Evolutionary conservation across 2,329 filamentous ascomycete genomes (phyloP), one percentile per base, ranked within the genome.

Genomic region (Leptoxyphium fumago): DNA sequence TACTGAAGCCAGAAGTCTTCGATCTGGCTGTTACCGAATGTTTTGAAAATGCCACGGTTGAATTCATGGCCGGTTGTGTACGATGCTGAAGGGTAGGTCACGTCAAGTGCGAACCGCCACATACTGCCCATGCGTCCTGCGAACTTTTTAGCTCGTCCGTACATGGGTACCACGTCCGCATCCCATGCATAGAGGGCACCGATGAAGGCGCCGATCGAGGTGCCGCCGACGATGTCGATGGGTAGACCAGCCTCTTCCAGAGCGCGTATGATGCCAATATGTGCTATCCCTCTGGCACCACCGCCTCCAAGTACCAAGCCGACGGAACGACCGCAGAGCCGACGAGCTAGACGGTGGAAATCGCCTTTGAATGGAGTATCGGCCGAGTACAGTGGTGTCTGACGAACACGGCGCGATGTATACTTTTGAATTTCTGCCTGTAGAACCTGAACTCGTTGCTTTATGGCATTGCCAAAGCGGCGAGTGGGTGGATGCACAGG

Each of bases 31-130:
- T 95, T 86, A 11, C 88, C 91, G 61, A 98, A 95, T 0, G 89
- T 87, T 64, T 98, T 98, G 76, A 95, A 98, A 51, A 98, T 95
- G 36, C 91, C 91, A 6, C 91, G 84, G 56, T 98, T 98, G 74
- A 98, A 98, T 57, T 98, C 91, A 59, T 98, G 91, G 1, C 91
- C 91, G 0, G 91, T 98, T 1, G 93, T 98, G 65, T 98, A 98
- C 1, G 89, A 94, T 7, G 85, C 86, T 5, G 89, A 91, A 0
- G 91, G 91, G 61, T 98, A 98, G 0, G 91, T 98, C 54, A 98
- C 65, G 59, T 98, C 91, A 2, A 98, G 71, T 1, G 88, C 88
- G 61, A 98, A 95, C n/a, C 91, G 79, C 91, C 91, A 98, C 66
- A 96, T 85, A 63, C 89, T 96, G 39, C 85, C 86, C 93, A 98